Base-by-base conservation (phyloP, 1,139 yeast species). In the Wickerhamomyces sp. region DNA sequence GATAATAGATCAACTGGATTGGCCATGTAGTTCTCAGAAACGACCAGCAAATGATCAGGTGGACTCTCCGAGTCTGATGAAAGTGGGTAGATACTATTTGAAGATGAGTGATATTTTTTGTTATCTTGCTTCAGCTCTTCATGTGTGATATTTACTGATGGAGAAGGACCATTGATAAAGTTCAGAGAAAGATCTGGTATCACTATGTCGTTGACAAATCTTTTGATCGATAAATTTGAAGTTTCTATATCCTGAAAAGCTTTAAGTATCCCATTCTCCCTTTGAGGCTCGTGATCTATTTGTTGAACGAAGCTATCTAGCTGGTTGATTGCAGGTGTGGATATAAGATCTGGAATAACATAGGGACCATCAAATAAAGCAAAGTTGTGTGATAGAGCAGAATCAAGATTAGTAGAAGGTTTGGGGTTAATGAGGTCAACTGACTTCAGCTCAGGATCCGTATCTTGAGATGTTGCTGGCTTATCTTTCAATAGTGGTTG, bases 161-260 rank as follows among this genome's bases (percentile, higher is more conserved):
- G 23, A 5, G 23, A 18, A 11, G 27, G 34, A 13, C 23, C 23
- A 10, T 30, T 41, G 35, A 15, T 40, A 11, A 14, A 40, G 11
- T 27, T 34, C n/a, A 31, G 27, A 2, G 23, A 36, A 7, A 42
- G 35, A 10, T 42, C 45, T 7, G 44, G 44, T 7, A 42, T 14
- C n/a, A 42, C 23, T 6, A 34, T 15, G 9, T 37, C 44, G 27
- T 37, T 42, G 3, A 42, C 18, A 23, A 42, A 37, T 8, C 29
- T 36, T 27, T 42, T 42, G 6, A 39, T 26, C 6, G 44, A 30
- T 4, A 29, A 9, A 11, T 42, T 42, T 1, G 41, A 30, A 1
- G 44, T 42, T 15, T 37, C 23, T 6, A 42, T 18, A 7, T 37
- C 35, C 9, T 32, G 26, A 30, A 42, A 42, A 3, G 36, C 26